phyloP scores from a whole-genome alignment of 257 asterid species.

The Jacaranda mimosifolia region DNA sequence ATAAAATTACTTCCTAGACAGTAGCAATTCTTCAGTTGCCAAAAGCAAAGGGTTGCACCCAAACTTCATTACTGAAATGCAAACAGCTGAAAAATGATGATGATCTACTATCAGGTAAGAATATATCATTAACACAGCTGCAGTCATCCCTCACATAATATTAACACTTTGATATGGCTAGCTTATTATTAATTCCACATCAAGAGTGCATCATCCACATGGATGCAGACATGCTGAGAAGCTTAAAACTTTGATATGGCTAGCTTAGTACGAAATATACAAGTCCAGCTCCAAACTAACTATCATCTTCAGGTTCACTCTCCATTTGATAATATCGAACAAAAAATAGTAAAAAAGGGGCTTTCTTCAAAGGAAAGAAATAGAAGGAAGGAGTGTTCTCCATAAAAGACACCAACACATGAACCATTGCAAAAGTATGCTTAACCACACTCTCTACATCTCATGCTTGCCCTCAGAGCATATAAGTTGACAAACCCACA shows the following conservation, averaged over 20 bases:
- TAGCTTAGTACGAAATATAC: not conserved
- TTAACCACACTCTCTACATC: not conserved
- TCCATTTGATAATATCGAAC: not conserved
- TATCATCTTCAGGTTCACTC: not conserved
- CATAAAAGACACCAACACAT: not conserved
- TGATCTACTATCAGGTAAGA: conserved; percentile 18
- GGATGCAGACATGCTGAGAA: conserved; percentile 8
- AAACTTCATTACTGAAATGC: conserved; percentile 21
- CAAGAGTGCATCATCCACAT: not conserved
- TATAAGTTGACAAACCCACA: conserved; percentile 21
- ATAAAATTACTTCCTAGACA: not conserved
- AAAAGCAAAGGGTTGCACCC: not conserved
- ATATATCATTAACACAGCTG: conserved; percentile 16
- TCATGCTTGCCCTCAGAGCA: conserved; percentile 1
- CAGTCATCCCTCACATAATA: not conserved
- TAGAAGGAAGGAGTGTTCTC: not conserved
- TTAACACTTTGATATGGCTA: conserved; percentile 17
- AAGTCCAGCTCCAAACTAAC: conserved; percentile 28
- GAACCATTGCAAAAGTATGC: conserved; percentile 1
- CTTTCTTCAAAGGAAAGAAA: conserved; percentile 15
- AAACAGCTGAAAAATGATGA: conserved; percentile 3
- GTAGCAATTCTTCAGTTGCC: conserved; percentile 14
- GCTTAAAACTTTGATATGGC: conserved; percentile 10
- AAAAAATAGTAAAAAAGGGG: not conserved
- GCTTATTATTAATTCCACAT: conserved; percentile 6